A percentile compares a stretch with the other conserved stretches of the same genome.
Conservation (phyloP, 257 asterid species). For the Solanum ossicruentum region DNA sequence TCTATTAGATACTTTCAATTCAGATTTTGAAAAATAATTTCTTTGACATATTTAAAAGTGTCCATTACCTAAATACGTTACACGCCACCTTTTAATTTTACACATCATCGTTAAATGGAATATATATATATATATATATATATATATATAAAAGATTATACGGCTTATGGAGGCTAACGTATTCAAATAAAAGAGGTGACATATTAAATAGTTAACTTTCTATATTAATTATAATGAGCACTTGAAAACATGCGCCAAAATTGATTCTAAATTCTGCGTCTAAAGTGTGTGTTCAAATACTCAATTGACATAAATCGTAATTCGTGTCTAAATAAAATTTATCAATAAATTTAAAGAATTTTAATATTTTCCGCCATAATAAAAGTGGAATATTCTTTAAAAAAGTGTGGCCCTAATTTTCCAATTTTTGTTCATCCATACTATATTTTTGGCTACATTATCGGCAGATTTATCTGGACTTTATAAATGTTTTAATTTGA, state of each 20-base stretch:
- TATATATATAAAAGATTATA: too few species aligned
- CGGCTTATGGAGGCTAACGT: neutral
- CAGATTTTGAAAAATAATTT: neutral
- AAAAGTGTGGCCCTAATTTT: neutral
- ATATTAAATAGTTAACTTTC: neutral
- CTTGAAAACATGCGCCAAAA: neutral
- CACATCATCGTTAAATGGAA: neutral
- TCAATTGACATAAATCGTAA: neutral
- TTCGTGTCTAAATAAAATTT: neutral
- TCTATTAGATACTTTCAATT: neutral
- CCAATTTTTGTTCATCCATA: neutral
- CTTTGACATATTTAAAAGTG: accelerated
- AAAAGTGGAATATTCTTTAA: neutral
- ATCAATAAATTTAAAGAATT: neutral
- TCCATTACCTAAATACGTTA: neutral
- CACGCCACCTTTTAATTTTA: neutral
- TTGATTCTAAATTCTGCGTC: neutral
- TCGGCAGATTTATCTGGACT: neutral
- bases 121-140: too few species aligned
- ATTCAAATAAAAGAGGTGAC: neutral
- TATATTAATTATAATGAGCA: neutral
- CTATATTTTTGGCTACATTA: neutral
- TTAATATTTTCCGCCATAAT: neutral
- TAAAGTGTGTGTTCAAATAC: neutral
- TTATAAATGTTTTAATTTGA: neutral